phyloP scores from a whole-genome alignment of 331 rosid species.

The Malus hybrid region DNA sequence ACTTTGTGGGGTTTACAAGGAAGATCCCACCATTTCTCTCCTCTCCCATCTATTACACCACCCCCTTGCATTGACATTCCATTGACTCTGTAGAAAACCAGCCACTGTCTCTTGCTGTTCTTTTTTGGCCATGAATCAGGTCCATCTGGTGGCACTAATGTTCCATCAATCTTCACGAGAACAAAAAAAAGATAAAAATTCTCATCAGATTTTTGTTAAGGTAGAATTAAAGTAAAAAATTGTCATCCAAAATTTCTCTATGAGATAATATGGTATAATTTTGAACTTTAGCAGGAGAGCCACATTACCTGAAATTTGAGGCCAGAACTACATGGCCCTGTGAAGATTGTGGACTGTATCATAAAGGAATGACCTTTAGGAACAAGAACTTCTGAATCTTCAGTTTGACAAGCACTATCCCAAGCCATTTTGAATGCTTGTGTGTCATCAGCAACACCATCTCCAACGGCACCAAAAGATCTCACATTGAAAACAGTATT shows the following conservation, averaged over 20 bases:
- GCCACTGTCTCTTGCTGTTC: conserved; percentile 44
- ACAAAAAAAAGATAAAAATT: background rate
- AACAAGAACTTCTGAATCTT: conserved; percentile 32
- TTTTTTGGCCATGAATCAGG: conserved; percentile 58
- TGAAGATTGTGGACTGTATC: conserved; percentile 54
- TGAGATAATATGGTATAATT: background rate
- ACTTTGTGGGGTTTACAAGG: conserved; percentile 64
- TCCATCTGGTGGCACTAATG: conserved; percentile 57
- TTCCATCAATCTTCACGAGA: conserved; percentile 45
- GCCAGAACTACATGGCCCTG: conserved; percentile 51
- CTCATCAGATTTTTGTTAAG: background rate
- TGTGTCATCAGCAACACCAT: conserved; percentile 56
- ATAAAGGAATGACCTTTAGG: conserved; percentile 42
- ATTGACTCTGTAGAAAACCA: conserved; percentile 57
- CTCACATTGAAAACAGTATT: conserved; percentile 29
- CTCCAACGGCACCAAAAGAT: conserved; percentile 60
- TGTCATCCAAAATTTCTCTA: no score
- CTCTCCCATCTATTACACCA: conserved; percentile 67
- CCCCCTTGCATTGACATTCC: conserved; percentile 46
- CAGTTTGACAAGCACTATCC: conserved; percentile 54
- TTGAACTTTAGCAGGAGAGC: background rate
- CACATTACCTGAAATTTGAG: conserved; percentile 38
- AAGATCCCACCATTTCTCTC: conserved; percentile 76
- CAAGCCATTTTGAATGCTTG: conserved; percentile 58
- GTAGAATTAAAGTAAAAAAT: background rate